Evolutionary conservation across 352 stramenopile genomes (phyloP).

Genomic region (Phytopythium helicoides): DNA sequence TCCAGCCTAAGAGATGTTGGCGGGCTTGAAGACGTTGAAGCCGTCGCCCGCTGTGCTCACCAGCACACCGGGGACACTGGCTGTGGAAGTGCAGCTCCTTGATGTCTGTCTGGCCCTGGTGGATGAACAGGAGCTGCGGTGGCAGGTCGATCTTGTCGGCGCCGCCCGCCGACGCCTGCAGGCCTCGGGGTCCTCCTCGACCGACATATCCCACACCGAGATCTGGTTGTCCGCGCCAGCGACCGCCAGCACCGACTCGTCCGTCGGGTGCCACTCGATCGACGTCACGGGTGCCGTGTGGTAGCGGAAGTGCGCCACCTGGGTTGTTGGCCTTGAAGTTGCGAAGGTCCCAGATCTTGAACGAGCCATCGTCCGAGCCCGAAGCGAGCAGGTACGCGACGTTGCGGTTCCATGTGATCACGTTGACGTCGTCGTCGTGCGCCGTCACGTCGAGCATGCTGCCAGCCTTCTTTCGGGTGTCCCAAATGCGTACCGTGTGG

Average conservation of each 20-base stretch:
- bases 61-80: constrained; percentile 96
- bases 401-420: constrained; percentile 98
- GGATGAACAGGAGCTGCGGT: constrained; percentile 99
- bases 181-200: constrained; percentile 95
- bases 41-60: constrained; percentile 96
- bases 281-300: constrained; percentile 97
- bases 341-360: constrained; percentile 97
- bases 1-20: constrained; percentile 90
- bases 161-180: constrained; percentile 32
- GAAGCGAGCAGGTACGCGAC: constrained; percentile 97
- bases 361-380: constrained; percentile 96
- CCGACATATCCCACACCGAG: constrained; percentile 98
- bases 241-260: constrained; percentile 97
- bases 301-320: constrained; percentile 94
- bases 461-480: constrained; percentile 91
- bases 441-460: constrained; percentile 94
- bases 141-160: constrained; percentile 90
- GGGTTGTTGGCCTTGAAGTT: constrained; percentile 89
- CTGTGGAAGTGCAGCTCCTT: constrained; percentile 99
- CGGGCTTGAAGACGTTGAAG: constrained; percentile 98
- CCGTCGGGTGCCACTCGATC: constrained; percentile 99
- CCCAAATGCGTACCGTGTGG: constrained; percentile 96
- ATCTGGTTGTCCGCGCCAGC: constrained; percentile 95
- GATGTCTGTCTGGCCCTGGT: constrained; percentile 98
- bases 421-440: constrained; percentile 98